Evolutionary conservation across 352 stramenopile genomes (phyloP).

Genomic region (Phytophthora brassicae): DNA sequence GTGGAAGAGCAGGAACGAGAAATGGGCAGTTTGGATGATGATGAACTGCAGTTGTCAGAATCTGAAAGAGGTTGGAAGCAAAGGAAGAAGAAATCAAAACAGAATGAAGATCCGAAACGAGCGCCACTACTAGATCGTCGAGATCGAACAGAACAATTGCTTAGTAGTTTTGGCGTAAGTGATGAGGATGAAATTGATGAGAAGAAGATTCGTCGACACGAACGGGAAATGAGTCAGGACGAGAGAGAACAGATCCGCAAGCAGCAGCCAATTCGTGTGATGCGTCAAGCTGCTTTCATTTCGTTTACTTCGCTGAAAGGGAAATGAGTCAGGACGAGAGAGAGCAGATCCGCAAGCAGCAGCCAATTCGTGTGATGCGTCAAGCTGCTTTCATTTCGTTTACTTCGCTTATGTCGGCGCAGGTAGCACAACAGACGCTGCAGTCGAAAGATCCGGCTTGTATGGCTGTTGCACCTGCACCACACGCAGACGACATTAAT

Average conservation of each 20-base stretch:
- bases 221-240: conserved; percentile 49
- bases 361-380: conserved; percentile 67
- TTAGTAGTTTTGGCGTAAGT: conserved; percentile 21
- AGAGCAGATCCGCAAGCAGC: conserved; percentile 45
- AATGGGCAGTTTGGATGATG: conserved; percentile 24
- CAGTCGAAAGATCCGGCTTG: conserved; percentile 58
- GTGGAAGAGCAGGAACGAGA: conserved; percentile 38
- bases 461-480: conserved; percentile 55
- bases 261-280: conserved; percentile 57
- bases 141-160: conserved; percentile 12
- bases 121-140: conserved; percentile 18
- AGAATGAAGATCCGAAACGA: conserved; percentile 22
- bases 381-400: conserved; percentile 79
- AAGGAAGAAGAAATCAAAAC: conserved; percentile 10
- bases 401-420: conserved; percentile 66
- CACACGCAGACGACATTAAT: conserved; percentile 67
- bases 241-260: conserved; percentile 50
- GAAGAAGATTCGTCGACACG: conserved; percentile 34
- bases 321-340: conserved; percentile 56
- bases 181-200: conserved; percentile 31
- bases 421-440: conserved; percentile 71
- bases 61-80: conserved; percentile 15
- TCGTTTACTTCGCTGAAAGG: conserved; percentile 79
- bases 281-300: conserved; percentile 74
- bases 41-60: conserved; percentile 16